Evolutionary conservation across 768 basidiomycete genomes (phyloP).

Genomic region (Lentinula aciculospora): DNA sequence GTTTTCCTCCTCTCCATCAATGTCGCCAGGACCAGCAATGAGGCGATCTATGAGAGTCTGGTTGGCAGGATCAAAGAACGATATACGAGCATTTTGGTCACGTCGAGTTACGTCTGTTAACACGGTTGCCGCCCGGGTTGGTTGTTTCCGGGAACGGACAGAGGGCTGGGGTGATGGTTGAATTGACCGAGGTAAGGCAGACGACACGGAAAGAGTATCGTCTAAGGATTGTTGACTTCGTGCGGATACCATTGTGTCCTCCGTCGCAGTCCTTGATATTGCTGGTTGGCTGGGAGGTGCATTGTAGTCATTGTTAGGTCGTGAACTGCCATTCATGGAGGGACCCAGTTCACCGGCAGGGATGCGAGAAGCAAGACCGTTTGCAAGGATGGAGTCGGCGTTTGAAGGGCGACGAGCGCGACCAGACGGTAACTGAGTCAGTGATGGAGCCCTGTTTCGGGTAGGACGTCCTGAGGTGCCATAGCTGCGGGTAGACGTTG

Average conservation of each 20-base stretch:
- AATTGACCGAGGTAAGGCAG: constrained; percentile 17
- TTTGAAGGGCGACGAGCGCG: constrained; percentile 39
- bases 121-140: constrained; percentile 22
- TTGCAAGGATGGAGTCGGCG: constrained; percentile 26
- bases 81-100: constrained; percentile 68
- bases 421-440: constrained; percentile 9
- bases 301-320: not conserved
- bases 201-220: constrained; percentile 14
- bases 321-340: constrained; percentile 5
- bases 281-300: not conserved
- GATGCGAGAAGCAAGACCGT: constrained; percentile 14
- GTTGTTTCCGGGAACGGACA: constrained; percentile 17
- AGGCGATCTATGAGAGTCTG: constrained; percentile 70
- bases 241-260: constrained; percentile 3
- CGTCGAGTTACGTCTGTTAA: constrained; percentile 35
- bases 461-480: constrained; percentile 12
- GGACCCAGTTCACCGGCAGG: constrained; percentile 15
- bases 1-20: constrained; percentile 63
- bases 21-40: constrained; percentile 46
- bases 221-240: constrained; percentile 6
- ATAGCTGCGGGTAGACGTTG: constrained; percentile 20
- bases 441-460: constrained; percentile 20
- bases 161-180: constrained; percentile 11
- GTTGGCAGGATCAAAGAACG: constrained; percentile 78
- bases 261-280: constrained; percentile 1